Evolutionary conservation across 352 stramenopile species (phyloP), one percentile per base, ranked within the genome.

Genomic region (Globisporangium irregulare): DNA sequence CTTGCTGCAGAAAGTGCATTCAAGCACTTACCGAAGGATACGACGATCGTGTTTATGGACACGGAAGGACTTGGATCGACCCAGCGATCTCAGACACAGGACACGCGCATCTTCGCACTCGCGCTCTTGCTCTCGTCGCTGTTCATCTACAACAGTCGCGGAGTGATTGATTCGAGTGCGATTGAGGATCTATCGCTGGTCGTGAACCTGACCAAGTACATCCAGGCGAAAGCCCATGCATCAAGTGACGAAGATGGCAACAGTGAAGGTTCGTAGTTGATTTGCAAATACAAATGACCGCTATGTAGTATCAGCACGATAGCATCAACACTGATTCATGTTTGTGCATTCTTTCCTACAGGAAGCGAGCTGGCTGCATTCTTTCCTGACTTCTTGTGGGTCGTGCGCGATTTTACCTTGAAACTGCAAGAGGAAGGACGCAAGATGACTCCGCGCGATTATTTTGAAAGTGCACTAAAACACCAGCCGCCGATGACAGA

Each of bases 141-240:
- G 24, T 92, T 94, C 71, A 79, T 94, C 50, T 94, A 93, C 73
- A 94, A 94, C 75, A 89, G 74, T 50, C 77, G 80, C 56, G 87
- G 87, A 36, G 81, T 89, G 22, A 94, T 94, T 50, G 87, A 94
- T 62, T 78, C 77, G 51, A 88, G 73, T 53, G 86, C 87, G 10
- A 86, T 94, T 27, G 81, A 90, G 32, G 80, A 91, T 36, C 71
- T 94, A n/a, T 92, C 87, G 3, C 75, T 94, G 8, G 84, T 94
- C 15, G 84, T 91, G 9, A 86, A 94, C 64, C 67, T 94, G 55
- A 86, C 83, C 64, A 90, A 90, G 73, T 82, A 83, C 70, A 91
- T 92, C 50, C 79, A 90, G 68, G 70, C 74, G 20, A 81, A 80
- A 55, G 75, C 80, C 22, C 54, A 73, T 27, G 36, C 34, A 22